Evolutionary conservation across 345 rosid species (phyloP).

Genomic region (Bretschneidera sinensis): DNA sequence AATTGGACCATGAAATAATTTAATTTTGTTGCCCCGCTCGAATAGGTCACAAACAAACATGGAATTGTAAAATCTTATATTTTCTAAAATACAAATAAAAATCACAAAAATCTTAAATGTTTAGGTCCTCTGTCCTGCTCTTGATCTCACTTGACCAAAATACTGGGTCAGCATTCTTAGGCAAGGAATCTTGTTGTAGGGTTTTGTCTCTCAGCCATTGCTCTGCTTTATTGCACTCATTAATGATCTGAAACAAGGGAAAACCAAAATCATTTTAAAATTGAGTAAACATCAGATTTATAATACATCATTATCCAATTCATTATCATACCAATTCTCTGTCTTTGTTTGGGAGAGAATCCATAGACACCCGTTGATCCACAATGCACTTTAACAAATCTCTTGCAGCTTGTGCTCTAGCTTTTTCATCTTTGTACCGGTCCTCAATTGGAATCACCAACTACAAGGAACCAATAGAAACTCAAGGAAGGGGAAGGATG

Average conservation of each 20-base stretch:
- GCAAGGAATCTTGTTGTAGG: slow-evolving; percentile 40
- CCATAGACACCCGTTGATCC: slow-evolving; percentile 38
- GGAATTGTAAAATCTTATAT: no score
- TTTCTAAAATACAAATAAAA: no score
- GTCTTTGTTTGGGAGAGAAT: slow-evolving; percentile 39
- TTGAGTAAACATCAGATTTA: no score
- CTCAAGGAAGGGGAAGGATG: no score
- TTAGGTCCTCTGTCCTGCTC: slow-evolving; percentile 45
- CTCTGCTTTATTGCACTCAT: slow-evolving; percentile 66
- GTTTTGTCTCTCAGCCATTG: slow-evolving; percentile 60
- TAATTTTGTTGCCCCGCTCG: no score
- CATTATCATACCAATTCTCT: no score
- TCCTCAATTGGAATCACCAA: slow-evolving; percentile 67
- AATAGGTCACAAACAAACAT: no score
- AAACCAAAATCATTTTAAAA: no score
- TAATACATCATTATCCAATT: no score
- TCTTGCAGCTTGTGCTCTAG: slow-evolving; percentile 48
- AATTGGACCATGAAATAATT: no score
- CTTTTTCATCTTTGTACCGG: slow-evolving; percentile 62
- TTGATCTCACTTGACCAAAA: slow-evolving; percentile 60
- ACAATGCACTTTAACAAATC: slow-evolving; percentile 44
- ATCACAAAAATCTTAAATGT: no score
- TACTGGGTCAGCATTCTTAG: slow-evolving; percentile 47
- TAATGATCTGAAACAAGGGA: slow-evolving; percentile 44
- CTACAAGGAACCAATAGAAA: slow-evolving; percentile 34